These are phyloP conservation scores for Kodamaea anthophila DNA, from an alignment of 1,139 yeast species.

Conservation along the genomic window DNA sequence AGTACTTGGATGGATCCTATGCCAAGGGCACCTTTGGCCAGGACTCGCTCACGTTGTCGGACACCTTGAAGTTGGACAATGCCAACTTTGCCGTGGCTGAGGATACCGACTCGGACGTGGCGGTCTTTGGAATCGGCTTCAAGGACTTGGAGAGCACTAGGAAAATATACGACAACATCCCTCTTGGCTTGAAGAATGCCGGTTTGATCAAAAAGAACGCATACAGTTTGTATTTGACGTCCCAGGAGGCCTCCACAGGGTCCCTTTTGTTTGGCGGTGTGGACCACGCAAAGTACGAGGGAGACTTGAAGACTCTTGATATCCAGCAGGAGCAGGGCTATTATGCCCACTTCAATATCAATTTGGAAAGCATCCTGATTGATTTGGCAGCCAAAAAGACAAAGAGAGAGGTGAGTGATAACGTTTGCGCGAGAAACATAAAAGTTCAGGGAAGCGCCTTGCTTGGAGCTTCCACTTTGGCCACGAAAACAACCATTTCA, in stretches of 20 bases:
- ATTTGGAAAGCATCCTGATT: conserved; percentile 15
- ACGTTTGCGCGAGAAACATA: too few relatives aligned
- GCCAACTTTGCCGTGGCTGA: conserved; percentile 53
- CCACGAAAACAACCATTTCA: too few relatives aligned
- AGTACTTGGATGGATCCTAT: conserved; percentile 26
- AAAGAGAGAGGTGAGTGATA: not conserved
- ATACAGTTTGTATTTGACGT: conserved; percentile 41
- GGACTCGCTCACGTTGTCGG: conserved; percentile 31
- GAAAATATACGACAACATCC: conserved; percentile 21
- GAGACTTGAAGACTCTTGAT: conserved; percentile 27
- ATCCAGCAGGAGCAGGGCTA: conserved; percentile 15
- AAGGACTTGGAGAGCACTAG: conserved; percentile 10
- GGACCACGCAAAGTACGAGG: conserved; percentile 47
- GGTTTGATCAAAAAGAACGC: conserved; percentile 24
- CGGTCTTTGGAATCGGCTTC: conserved; percentile 58
- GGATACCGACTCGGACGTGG: conserved; percentile 44
- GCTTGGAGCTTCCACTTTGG: too few relatives aligned
- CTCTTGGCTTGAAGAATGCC: conserved; percentile 19
- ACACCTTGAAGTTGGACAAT: conserved; percentile 27
- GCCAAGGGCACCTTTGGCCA: conserved; percentile 49
- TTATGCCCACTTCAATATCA: conserved; percentile 16
- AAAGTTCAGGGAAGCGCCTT: too few relatives aligned
- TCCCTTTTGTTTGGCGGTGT: conserved; percentile 52
- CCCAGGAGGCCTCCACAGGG: conserved; percentile 37
- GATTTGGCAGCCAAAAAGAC: conserved; percentile 3